Conservation (phyloP, 1,284 basidiomycete genomes). For the Rhodotorula sp. region DNA sequence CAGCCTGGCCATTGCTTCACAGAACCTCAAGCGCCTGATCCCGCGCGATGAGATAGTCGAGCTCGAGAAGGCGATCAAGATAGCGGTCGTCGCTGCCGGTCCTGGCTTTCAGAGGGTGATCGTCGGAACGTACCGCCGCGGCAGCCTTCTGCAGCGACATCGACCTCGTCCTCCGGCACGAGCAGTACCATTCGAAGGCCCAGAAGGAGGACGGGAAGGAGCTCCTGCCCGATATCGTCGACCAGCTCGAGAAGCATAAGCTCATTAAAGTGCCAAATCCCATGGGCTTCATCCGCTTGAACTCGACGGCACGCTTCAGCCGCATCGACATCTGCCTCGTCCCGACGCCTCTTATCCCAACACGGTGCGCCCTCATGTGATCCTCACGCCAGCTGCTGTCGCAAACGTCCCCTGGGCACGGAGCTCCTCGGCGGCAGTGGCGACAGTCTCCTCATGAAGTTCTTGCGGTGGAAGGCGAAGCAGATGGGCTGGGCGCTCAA, state of each 20-base stretch:
- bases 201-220: slow-evolving; percentile 15
- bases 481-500: slow-evolving; percentile 31
- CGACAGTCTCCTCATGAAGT: slow-evolving; percentile 33
- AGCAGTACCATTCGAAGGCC: neutral
- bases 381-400: too few species aligned
- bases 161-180: slow-evolving; percentile 37
- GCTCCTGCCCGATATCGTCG: slow-evolving; percentile 26
- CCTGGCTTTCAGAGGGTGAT: slow-evolving; percentile 34
- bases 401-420: too few species aligned
- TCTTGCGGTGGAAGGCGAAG: slow-evolving; percentile 35
- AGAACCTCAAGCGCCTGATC: slow-evolving; percentile 42
- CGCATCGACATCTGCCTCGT: slow-evolving; percentile 39
- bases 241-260: slow-evolving; percentile 28
- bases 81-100: slow-evolving; percentile 23
- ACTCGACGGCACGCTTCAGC: slow-evolving; percentile 19
- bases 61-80: slow-evolving; percentile 20
- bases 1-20: neutral
- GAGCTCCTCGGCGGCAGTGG: slow-evolving; percentile 25
- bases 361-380: slow-evolving; percentile 13
- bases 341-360: slow-evolving; percentile 24
- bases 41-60: slow-evolving; percentile 40
- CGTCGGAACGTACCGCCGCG: slow-evolving; percentile 41
- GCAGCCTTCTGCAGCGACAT: slow-evolving; percentile 29
- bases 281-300: slow-evolving; percentile 37
- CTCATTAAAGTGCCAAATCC: slow-evolving; percentile 35